These are phyloP conservation scores for Bonia amplexicaulis DNA, from an alignment of 176 grass and related monocot species.

Conservation along the genomic window DNA sequence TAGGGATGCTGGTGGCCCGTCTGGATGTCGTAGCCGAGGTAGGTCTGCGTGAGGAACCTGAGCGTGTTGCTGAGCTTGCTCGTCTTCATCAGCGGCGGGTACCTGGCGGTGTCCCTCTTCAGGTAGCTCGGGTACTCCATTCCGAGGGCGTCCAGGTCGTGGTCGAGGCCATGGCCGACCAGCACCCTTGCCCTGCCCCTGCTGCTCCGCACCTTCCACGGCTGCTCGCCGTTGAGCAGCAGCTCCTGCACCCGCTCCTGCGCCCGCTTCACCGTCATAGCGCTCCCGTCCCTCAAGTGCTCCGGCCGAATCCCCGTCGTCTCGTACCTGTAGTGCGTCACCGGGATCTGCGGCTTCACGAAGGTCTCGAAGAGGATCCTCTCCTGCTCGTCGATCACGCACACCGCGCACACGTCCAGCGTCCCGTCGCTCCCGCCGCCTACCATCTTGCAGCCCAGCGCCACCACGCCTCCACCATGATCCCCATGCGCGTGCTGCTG, in stretches of 20 bases:
- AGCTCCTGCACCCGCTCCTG: constrained; percentile 40
- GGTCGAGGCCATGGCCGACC: constrained; percentile 67
- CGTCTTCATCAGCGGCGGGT: constrained; percentile 92
- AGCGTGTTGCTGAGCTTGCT: constrained; percentile 84
- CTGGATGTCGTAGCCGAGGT: constrained; percentile 59
- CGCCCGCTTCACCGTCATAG: constrained; percentile 44
- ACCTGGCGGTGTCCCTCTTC: constrained; percentile 69
- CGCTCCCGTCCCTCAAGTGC: constrained; percentile 35
- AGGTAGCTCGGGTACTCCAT: constrained; percentile 57
- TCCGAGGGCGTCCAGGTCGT: constrained; percentile 60
- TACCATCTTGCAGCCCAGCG: constrained; percentile 83
- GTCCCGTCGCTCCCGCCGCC: constrained; percentile 69
- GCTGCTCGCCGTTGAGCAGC: constrained; percentile 53
- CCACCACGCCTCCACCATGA: constrained; percentile 25
- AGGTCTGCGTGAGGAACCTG: constrained; percentile 55
- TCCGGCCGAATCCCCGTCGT: constrained; percentile 69
- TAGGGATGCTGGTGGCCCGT: constrained; percentile 44
- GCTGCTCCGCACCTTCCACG: constrained; percentile 47
- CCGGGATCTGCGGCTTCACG: constrained; percentile 61
- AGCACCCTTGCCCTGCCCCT: constrained; percentile 37
- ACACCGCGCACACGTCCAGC: constrained; percentile 69
- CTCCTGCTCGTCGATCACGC: constrained; percentile 66
- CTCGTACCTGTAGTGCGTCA: constrained; percentile 74
- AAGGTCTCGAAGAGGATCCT: constrained; percentile 40
- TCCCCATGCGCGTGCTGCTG: not conserved